Base-by-base conservation (phyloP, 2,329 filamentous ascomycete genomes). In the Aspergillus transmontanensis region DNA sequence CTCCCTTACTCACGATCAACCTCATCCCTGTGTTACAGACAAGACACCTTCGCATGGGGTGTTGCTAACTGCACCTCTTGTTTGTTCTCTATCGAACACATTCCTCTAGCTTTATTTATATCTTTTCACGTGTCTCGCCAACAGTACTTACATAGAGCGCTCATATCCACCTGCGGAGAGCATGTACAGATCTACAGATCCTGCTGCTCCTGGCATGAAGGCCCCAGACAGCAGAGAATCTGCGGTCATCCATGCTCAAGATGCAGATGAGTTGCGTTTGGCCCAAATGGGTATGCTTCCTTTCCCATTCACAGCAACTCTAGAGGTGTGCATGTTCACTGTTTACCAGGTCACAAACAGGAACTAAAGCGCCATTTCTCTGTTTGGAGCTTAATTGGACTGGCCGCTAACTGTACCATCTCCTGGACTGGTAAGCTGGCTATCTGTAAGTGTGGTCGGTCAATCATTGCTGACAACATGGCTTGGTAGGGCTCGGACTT, bases 351-450 rank as follows among this genome's bases (percentile, higher is more conserved):
- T 12, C 82, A 84, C 65, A 79, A 76, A n/a, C 82, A 84, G 64
- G 81, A 84, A 66, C 71, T 84, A 21, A 77, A 82, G 60, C 76
- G 82, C 16, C 81, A 83, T 66, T 84, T 84, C 64, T 80, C 77
- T 23, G 78, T 80, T 16, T 76, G 82, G 67, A 82, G 80, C 54
- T 74, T 84, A 34, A 81, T 84, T 61, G 82, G 82, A 6, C 75
- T 84, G 12, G 82, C 82, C 1, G 82, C 82, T 6, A 82, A 81
- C 7, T 81, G 80, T n/a, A 83, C 82, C 16, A 83, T 83, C 48
- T 83, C 82, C 0, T 84, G 81, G 81, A 82, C 81, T 5, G 81
- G 80, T 65, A 36, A 46, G 63, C 66, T 36, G 41, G 12, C 9
- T 11, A 30, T 21, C n/a, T 26, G 41, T 12, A 12, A 4, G 1